Conservation (phyloP, 257 asterid genomes). For the Primulina tabacum region DNA sequence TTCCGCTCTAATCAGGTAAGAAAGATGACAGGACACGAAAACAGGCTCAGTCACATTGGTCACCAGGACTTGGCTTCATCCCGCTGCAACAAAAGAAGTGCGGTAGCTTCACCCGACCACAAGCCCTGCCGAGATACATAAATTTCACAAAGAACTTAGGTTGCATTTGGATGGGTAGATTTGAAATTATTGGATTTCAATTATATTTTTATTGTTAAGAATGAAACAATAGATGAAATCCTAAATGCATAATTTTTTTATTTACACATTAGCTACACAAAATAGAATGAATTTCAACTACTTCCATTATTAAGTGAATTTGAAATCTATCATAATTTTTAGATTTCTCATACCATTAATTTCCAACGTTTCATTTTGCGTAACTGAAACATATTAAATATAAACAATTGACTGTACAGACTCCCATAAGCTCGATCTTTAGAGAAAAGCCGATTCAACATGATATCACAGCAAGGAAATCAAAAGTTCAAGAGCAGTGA, state of each 20-base stretch:
- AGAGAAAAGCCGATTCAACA: not conserved
- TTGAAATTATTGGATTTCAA: no score
- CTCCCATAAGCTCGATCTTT: not conserved
- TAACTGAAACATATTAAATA: not conserved
- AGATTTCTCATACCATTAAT: not conserved
- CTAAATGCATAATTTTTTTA: no score
- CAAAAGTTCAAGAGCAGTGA: not conserved
- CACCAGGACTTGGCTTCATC: slow-evolving; percentile 55
- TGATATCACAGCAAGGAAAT: not conserved
- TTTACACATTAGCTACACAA: no score
- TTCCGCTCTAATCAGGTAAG: slow-evolving; percentile 2
- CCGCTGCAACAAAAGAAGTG: slow-evolving; percentile 95
- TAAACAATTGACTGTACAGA: not conserved
- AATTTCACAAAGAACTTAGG: not conserved
- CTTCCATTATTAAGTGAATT: no score
- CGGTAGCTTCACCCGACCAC: slow-evolving; percentile 90
- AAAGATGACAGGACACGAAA: slow-evolving; percentile 12
- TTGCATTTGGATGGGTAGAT: no score
- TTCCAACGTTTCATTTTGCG: not conserved
- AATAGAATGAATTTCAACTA: no score
- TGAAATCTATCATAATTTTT: no score
- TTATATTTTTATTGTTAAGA: no score
- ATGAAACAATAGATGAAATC: no score
- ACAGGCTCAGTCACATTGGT: slow-evolving; percentile 22
- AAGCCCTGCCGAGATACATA: slow-evolving; percentile 53